Base-by-base conservation (phyloP, 495 filamentous ascomycete genomes). In the Tuber brumale region DNA sequence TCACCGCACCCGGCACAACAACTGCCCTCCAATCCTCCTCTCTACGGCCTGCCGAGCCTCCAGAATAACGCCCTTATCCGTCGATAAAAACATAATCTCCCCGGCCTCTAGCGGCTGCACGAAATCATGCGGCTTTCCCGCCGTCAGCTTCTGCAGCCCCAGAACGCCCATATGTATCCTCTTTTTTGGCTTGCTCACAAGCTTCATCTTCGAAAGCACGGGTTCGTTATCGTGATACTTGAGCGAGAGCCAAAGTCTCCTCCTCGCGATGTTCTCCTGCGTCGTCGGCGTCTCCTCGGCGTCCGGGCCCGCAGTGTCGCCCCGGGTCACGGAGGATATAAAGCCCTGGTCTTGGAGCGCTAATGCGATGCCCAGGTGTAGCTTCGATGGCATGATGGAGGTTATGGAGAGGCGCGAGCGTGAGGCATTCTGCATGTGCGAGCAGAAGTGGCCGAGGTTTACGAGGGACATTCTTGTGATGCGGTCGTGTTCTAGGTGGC, bases 221-320 rank as follows among this genome's bases (percentile, higher is more conserved):
- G 96, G 93, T 83, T 92, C 86, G 82, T 93, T 93, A 81, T 94
- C 90, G 89, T 88, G 94, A 86, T 99, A 99, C 86, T 98, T 98
- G 81, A 98, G 84, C 14, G 94, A 94, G 14, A 99, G 81, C 95
- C 95, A 99, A 12, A 99, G 85, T 70, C 95, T 87, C 81, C 94
- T 86, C 51, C 88, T 88, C 2, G 93, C 87, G 8, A 94, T 86
- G 85, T 97, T 98, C 79, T 87, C 89, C 73, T 90, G 89, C 39
- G 93, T 97, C 70, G 94, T 87, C 0, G 88, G 86, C 76, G 84
- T 88, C 71, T 74, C 84, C 74, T 87, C 88, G 79, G 74, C 80
- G 61, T 87, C 86, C 23, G 88, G 86, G 14, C 92, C 92, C 31
- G 76, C 69, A 70, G 44, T 45, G 71, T 78, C 74, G 76, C 89